phyloP scores from a whole-genome alignment of 768 basidiomycete species.

The Suillus variegatus region DNA sequence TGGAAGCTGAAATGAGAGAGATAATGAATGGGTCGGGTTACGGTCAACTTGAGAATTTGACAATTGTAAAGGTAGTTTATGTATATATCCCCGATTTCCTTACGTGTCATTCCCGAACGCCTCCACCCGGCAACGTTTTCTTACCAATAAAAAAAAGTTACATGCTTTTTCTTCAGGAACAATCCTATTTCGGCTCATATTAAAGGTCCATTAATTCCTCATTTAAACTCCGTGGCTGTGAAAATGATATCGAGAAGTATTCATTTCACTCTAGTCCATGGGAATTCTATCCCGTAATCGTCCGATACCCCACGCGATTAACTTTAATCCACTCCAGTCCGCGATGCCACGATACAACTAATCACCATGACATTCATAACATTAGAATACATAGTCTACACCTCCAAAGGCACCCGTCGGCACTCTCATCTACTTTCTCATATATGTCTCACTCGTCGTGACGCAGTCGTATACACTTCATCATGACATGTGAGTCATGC shows the following conservation, averaged over 20 bases:
- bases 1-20: neutral
- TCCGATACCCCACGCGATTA: slow-evolving; percentile 2
- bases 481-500: too few species aligned
- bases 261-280: slow-evolving; percentile 9
- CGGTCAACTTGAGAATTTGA: neutral
- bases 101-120: slow-evolving; percentile 1
- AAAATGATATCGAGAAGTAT: slow-evolving; percentile 14
- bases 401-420: too few species aligned
- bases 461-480: too few species aligned
- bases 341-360: neutral
- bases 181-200: neutral
- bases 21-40: neutral
- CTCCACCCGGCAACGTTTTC: too few species aligned
- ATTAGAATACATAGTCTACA: too few species aligned
- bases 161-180: slow-evolving; percentile 9
- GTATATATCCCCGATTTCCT: slow-evolving; percentile 7
- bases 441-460: too few species aligned
- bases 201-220: slow-evolving; percentile 13
- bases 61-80: neutral
- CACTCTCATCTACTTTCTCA: too few species aligned
- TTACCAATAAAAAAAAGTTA: too few species aligned
- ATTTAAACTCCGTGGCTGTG: slow-evolving; percentile 15
- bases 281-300: slow-evolving; percentile 6
- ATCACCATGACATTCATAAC: neutral
- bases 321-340: neutral